A percentile compares a stretch with the other conserved stretches of the same genome.
These are phyloP conservation scores for Calocybe indica DNA, from an alignment of 768 basidiomycete species.

Conservation along the genomic window DNA sequence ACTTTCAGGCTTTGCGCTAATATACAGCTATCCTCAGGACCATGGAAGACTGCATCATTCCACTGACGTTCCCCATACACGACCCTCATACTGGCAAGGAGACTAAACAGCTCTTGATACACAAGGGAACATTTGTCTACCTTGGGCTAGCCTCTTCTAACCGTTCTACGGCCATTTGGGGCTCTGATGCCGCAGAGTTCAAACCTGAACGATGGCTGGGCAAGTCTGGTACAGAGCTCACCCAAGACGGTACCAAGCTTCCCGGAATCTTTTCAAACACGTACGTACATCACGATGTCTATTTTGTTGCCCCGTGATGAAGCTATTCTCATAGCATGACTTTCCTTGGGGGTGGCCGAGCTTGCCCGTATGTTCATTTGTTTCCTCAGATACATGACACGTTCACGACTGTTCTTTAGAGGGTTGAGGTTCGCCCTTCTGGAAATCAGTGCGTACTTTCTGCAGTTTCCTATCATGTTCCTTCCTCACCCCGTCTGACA, in stretches of 20 bases:
- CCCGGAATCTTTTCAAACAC: constrained; percentile 39
- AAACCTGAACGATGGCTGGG: constrained; percentile 46
- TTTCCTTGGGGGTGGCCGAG: constrained; percentile 37
- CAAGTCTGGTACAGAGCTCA: constrained; percentile 13
- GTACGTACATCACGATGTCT: constrained; percentile 13
- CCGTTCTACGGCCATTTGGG: constrained; percentile 37
- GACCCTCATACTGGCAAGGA: constrained; percentile 17
- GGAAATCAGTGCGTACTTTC: constrained; percentile 27
- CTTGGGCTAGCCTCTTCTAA: constrained; percentile 26
- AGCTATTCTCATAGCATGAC: constrained; percentile 27
- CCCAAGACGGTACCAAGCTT: constrained; percentile 25
- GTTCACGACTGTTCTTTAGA: constrained; percentile 8
- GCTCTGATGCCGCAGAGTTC: constrained; percentile 40
- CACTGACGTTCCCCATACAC: constrained; percentile 24
- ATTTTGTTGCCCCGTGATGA: neutral
- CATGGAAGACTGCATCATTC: constrained; percentile 25
- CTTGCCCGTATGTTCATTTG: constrained; percentile 33
- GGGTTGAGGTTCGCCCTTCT: constrained; percentile 31
- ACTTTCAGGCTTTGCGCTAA: neutral
- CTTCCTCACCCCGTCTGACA: too few species aligned
- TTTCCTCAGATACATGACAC: constrained; percentile 9
- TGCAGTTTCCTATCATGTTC: neutral
- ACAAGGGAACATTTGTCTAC: constrained; percentile 30
- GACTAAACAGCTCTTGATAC: constrained; percentile 26
- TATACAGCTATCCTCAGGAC: constrained; percentile 16